phyloP scores from a whole-genome alignment of 441 rosid genomes.

The Eutrema salsugineum region DNA sequence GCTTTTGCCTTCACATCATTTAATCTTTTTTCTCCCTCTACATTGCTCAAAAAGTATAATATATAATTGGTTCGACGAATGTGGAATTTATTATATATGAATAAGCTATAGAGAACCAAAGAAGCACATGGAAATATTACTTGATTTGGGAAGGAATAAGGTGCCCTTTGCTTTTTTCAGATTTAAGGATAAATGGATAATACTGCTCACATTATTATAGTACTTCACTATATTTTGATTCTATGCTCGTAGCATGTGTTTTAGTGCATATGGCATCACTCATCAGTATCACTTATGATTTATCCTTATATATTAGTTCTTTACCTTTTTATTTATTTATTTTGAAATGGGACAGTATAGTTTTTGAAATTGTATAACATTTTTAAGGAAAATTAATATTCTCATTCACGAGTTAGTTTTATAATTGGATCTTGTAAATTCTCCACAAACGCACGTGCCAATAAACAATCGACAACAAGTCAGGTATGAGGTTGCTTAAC shows the following conservation, averaged over 20 bases:
- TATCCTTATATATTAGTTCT: neutral
- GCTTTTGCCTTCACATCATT: neutral
- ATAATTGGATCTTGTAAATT: neutral
- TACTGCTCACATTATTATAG: constrained; percentile 9
- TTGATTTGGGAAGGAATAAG: constrained; percentile 23
- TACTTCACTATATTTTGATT: constrained; percentile 14
- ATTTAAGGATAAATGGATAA: constrained; percentile 18
- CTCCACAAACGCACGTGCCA: constrained; percentile 14
- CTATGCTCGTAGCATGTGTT: constrained; percentile 20
- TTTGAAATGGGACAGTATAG: neutral
- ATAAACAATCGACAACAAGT: constrained; percentile 12
- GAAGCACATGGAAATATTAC: constrained; percentile 17
- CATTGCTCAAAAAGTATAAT: constrained; percentile 19
- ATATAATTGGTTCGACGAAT: constrained; percentile 28
- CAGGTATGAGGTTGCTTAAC: constrained; percentile 4
- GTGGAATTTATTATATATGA: neutral
- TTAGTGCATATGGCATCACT: constrained; percentile 25
- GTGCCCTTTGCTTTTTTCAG: constrained; percentile 14
- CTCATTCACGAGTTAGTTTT: neutral
- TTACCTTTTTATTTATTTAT: neutral
- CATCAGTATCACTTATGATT: constrained; percentile 26
- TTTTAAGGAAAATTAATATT: too few species aligned
- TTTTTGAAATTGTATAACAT: neutral
- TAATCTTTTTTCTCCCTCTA: neutral
- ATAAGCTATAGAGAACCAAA: neutral